Conservation (phyloP, 2,329 filamentous ascomycete genomes). For the Aspergillus neoniger region DNA sequence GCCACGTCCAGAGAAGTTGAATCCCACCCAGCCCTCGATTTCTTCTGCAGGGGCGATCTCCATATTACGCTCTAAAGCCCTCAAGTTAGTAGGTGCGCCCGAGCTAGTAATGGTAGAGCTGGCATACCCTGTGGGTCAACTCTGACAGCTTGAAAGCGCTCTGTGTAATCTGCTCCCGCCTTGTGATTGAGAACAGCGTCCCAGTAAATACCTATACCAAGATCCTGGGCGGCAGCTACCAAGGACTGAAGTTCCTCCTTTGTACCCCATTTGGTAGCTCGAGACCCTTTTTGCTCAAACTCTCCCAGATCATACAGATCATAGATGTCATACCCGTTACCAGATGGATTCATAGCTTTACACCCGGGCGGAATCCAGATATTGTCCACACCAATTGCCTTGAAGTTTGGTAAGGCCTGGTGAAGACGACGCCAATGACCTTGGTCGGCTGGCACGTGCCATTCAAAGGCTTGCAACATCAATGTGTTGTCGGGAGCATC, state of each 20-base stretch:
- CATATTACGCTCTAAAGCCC: conserved; percentile 53
- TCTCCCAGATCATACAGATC: conserved; percentile 72
- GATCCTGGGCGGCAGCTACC: conserved; percentile 51
- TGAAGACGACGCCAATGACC: conserved; percentile 63
- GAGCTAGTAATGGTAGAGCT: background rate
- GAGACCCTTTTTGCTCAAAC: conserved; percentile 68
- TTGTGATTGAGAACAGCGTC: conserved; percentile 75
- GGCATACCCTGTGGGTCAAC: conserved; percentile 56
- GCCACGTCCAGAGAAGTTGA: conserved; percentile 64
- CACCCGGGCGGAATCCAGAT: conserved; percentile 72
- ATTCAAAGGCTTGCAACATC: conserved; percentile 72
- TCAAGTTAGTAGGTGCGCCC: background rate
- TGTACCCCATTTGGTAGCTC: conserved; percentile 68
- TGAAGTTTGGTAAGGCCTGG: conserved; percentile 55
- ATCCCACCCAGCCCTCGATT: conserved; percentile 69
- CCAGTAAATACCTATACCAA: conserved; percentile 64
- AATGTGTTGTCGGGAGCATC: conserved; percentile 42
- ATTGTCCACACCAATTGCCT: conserved; percentile 61
- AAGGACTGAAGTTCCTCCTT: conserved; percentile 62
- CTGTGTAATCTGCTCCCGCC: conserved; percentile 66
- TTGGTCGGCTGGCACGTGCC: conserved; percentile 65
- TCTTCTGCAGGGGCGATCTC: conserved; percentile 58
- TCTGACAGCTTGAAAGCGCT: conserved; percentile 63
- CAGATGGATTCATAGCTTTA: conserved; percentile 62
- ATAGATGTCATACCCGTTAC: conserved; percentile 71